Evolutionary conservation across 163 green algal species (phyloP).

Genomic region (Scenedesmus sp.): DNA sequence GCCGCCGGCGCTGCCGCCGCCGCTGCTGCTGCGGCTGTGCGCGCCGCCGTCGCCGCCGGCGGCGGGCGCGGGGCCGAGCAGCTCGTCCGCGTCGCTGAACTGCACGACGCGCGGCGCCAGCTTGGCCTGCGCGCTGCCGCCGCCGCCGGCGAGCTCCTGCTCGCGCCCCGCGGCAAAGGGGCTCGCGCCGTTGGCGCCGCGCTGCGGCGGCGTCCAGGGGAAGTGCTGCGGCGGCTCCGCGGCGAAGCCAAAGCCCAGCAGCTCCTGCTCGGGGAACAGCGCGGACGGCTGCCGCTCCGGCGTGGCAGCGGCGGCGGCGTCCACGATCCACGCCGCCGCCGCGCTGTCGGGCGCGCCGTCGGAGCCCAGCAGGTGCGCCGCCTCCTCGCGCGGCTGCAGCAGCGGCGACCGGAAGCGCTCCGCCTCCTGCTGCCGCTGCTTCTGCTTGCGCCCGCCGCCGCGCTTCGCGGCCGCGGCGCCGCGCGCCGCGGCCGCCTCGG

Average conservation of each 20-base stretch:
- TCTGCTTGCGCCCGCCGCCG: not conserved
- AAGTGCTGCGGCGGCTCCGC: not conserved
- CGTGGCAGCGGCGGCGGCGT: not conserved
- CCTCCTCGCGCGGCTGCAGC: constrained; percentile 6
- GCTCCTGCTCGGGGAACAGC: constrained; percentile 24
- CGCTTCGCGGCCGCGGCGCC: not conserved
- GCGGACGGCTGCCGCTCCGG: no score
- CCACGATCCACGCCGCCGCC: constrained; percentile 27
- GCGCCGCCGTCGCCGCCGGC: no score
- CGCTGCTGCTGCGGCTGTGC: no score
- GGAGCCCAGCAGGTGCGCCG: not conserved
- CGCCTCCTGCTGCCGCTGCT: constrained; percentile 4
- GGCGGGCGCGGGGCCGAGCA: no score
- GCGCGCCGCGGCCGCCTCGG: not conserved
- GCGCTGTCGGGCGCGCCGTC: not conserved
- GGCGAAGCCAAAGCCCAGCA: constrained; percentile 7
- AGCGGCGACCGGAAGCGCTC: constrained; percentile 29
- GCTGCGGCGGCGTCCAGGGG: not conserved
- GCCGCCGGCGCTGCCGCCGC: no score
- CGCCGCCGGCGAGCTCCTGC: not conserved
- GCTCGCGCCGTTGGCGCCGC: no score
- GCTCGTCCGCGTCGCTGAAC: constrained; percentile 9
- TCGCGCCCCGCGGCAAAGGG: not conserved
- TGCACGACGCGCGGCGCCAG: not conserved
- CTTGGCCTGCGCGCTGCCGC: not conserved